A percentile compares a stretch with the other conserved stretches of the same genome.
These are phyloP conservation scores for Peronospora destructor DNA, from an alignment of 352 stramenopile species.

Conservation along the genomic window DNA sequence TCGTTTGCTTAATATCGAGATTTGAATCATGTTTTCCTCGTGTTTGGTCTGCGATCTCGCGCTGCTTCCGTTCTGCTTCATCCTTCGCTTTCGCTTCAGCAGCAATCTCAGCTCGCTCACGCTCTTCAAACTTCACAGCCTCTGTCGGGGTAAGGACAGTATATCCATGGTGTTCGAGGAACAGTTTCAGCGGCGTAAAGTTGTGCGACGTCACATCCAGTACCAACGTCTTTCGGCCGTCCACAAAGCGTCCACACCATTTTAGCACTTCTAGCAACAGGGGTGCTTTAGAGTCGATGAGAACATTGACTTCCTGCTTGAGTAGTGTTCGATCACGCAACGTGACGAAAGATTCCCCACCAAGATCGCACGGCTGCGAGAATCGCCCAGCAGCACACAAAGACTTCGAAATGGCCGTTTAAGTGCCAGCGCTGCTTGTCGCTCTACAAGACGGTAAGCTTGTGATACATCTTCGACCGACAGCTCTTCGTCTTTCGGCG, in stretches of 20 bases:
- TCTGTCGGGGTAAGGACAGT: conserved; percentile 40
- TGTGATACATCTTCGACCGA: conserved; percentile 57
- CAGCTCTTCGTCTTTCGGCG: conserved; percentile 30
- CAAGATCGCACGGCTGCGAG: conserved; percentile 42
- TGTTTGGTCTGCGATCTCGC: conserved; percentile 18
- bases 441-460: conserved; percentile 53
- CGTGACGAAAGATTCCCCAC: conserved; percentile 42
- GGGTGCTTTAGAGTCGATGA: conserved; percentile 60
- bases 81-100: conserved; percentile 20
- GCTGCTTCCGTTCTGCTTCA: conserved; percentile 16
- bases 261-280: conserved; percentile 48
- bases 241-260: conserved; percentile 47
- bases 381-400: conserved; percentile 53
- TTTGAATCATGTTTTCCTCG: neutral
- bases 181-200: conserved; percentile 34
- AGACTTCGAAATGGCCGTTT: conserved; percentile 47
- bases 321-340: conserved; percentile 40
- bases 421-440: conserved; percentile 34
- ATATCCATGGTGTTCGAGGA: conserved; percentile 43
- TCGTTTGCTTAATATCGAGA: conserved; percentile 1
- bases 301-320: conserved; percentile 59
- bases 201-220: conserved; percentile 52
- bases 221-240: conserved; percentile 48
- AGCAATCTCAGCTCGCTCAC: conserved; percentile 18
- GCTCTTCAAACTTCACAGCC: conserved; percentile 28